Percentiles rank a stretch among this genome's conserved stretches.
Conservation (phyloP, 495 filamentous ascomycete genomes). For the Lasiosphaeris hirsuta region DNA sequence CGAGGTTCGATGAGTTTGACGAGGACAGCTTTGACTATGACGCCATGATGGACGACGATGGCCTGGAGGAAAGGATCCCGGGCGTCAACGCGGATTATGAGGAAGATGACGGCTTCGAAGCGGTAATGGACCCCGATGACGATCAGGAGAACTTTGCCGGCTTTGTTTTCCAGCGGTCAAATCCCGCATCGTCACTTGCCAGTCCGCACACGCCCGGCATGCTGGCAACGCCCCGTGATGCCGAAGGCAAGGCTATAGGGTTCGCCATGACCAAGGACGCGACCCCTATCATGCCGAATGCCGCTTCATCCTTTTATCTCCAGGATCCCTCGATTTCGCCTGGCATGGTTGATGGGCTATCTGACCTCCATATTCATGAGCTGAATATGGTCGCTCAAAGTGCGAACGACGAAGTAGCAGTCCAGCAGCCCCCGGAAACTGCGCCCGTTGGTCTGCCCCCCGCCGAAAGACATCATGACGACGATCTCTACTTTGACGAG, state of each 20-base stretch:
- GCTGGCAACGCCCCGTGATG: conserved; percentile 52
- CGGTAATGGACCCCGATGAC: conserved; percentile 39
- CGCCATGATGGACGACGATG: conserved; percentile 66
- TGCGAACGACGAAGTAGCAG: background rate
- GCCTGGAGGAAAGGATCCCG: conserved; percentile 71
- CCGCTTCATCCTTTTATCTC: conserved; percentile 16
- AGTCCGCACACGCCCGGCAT: conserved; percentile 46
- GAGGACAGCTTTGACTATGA: conserved; percentile 68
- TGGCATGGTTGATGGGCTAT: conserved; percentile 17
- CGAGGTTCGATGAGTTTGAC: conserved; percentile 59
- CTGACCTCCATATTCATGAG: conserved; percentile 37
- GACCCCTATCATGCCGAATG: conserved; percentile 19
- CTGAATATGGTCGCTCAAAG: conserved; percentile 13
- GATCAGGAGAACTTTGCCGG: conserved; percentile 53
- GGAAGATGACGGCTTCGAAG: conserved; percentile 37
- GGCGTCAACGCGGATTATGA: conserved; percentile 68
- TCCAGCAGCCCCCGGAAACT: conserved; percentile 9
- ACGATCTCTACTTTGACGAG: conserved; percentile 82
- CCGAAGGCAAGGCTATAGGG: conserved; percentile 45
- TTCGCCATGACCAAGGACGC: conserved; percentile 47
- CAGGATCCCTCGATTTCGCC: background rate
- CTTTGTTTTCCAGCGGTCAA: conserved; percentile 51
- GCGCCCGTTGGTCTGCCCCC: conserved; percentile 22
- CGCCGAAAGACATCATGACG: conserved; percentile 39
- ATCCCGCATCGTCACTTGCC: conserved; percentile 44